phyloP scores from a whole-genome alignment of 768 basidiomycete genomes.

The Serendipita vermifera region DNA sequence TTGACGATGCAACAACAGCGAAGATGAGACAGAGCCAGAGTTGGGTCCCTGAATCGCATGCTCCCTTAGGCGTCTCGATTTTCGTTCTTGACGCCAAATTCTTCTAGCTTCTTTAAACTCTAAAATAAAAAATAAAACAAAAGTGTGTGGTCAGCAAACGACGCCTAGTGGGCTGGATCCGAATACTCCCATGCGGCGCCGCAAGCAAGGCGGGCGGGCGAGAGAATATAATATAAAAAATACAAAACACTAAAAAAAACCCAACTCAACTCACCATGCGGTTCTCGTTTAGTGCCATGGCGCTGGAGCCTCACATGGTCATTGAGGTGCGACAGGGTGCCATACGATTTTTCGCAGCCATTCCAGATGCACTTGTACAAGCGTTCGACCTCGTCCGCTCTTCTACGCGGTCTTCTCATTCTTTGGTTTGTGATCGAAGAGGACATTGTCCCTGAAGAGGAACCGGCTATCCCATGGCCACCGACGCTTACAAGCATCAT shows the following conservation, averaged over 20 bases:
- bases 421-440: too few species aligned
- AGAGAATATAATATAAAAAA: not conserved
- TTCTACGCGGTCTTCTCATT: constrained; percentile 45
- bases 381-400: constrained; percentile 92
- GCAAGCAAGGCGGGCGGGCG: too few species aligned
- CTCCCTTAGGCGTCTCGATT: constrained; percentile 7
- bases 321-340: constrained; percentile 93
- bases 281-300: constrained; percentile 81
- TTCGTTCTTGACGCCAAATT: constrained; percentile 70
- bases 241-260: not conserved
- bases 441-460: too few species aligned
- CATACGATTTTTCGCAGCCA: constrained; percentile 39
- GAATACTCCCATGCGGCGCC: too few species aligned
- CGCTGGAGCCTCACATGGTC: constrained; percentile 98
- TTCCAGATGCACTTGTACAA: constrained; percentile 72
- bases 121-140: constrained; percentile 24
- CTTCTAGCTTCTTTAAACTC: constrained; percentile 98
- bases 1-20: not conserved
- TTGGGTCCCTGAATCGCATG: constrained; percentile 4
- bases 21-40: too few species aligned
- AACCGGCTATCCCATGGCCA: not conserved
- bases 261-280: constrained; percentile 52
- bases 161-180: too few species aligned
- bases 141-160: not conserved
- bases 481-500: not conserved